Percentiles rank a stretch among this genome's conserved stretches.
These are phyloP conservation scores for Colletotrichum noveboracense DNA, from an alignment of 2,329 filamentous ascomycete species.

Conservation along the genomic window DNA sequence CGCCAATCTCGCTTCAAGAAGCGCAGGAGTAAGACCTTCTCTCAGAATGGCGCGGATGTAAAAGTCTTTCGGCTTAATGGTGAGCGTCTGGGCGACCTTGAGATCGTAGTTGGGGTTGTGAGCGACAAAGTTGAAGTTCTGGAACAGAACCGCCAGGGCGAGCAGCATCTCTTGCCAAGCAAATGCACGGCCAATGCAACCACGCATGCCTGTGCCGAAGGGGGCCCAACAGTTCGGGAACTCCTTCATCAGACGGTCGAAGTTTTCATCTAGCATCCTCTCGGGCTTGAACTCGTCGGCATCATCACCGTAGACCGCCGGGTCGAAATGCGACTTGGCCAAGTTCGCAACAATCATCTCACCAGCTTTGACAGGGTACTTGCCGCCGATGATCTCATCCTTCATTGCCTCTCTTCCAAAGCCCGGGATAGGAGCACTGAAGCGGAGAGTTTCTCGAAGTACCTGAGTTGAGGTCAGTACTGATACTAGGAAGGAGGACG, in stretches of 20 bases:
- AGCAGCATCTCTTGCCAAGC: conserved; percentile 59
- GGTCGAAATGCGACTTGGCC: conserved; percentile 58
- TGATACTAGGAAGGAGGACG: background rate
- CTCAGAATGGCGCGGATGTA: conserved; percentile 61
- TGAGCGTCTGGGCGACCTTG: conserved; percentile 58
- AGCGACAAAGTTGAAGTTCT: conserved; percentile 70
- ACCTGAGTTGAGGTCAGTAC: conserved; percentile 27
- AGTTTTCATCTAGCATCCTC: conserved; percentile 63
- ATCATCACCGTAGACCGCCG: conserved; percentile 60
- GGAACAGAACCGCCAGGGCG: conserved; percentile 59
- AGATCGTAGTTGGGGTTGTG: conserved; percentile 63
- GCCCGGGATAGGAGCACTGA: conserved; percentile 30
- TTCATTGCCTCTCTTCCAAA: conserved; percentile 35
- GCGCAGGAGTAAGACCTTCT: conserved; percentile 39
- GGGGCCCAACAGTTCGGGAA: conserved; percentile 51
- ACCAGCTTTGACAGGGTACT: conserved; percentile 55
- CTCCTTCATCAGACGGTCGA: conserved; percentile 38
- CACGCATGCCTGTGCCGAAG: conserved; percentile 57
- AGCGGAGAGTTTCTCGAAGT: conserved; percentile 57
- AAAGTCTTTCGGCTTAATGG: conserved; percentile 65
- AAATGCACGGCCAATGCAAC: conserved; percentile 58
- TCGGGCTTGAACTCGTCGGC: conserved; percentile 64
- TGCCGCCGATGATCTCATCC: conserved; percentile 54
- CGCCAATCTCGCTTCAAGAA: conserved; percentile 50
- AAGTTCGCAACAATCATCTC: conserved; percentile 50